Conservation (phyloP, 371 early-diverging fungal genomes). For the Circinella minor region DNA sequence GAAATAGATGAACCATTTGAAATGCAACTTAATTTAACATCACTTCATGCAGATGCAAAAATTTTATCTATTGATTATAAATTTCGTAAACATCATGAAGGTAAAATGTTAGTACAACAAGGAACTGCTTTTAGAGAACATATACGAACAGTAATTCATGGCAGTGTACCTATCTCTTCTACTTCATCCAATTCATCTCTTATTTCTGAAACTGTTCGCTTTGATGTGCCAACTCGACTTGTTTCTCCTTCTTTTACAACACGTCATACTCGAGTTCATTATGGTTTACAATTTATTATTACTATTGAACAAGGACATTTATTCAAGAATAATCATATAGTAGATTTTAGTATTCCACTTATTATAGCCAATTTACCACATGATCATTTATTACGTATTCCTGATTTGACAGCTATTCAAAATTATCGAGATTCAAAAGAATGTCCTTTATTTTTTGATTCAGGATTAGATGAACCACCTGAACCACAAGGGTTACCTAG, state of each 20-base stretch:
- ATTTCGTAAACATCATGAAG: conserved; percentile 55
- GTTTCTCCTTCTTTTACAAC: conserved; percentile 50
- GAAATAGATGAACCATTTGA: conserved; percentile 44
- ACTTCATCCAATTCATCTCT: not conserved
- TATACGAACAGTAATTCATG: conserved; percentile 34
- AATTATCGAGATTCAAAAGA: conserved; percentile 36
- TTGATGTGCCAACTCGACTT: conserved; percentile 50
- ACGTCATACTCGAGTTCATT: conserved; percentile 49
- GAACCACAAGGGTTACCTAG: conserved; percentile 28
- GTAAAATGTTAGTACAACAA: conserved; percentile 47
- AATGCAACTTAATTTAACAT: conserved; percentile 40
- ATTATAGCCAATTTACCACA: conserved; percentile 48
- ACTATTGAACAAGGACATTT: conserved; percentile 36
- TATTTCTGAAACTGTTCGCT: conserved; percentile 28
- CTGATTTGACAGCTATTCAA: conserved; percentile 39
- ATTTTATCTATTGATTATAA: conserved; percentile 33
- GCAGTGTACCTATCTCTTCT: conserved; percentile 19
- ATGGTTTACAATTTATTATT: conserved; percentile 40
- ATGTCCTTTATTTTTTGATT: conserved; percentile 47
- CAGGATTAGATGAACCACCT: conserved; percentile 46
- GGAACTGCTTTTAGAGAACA: conserved; percentile 50
- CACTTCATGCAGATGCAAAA: conserved; percentile 35
- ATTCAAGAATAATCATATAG: conserved; percentile 31
- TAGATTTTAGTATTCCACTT: conserved; percentile 48
- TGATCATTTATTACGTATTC: conserved; percentile 45